Evolutionary conservation across 169 alveolate genomes (phyloP).

Genomic region (Cryptosporidium muris): DNA sequence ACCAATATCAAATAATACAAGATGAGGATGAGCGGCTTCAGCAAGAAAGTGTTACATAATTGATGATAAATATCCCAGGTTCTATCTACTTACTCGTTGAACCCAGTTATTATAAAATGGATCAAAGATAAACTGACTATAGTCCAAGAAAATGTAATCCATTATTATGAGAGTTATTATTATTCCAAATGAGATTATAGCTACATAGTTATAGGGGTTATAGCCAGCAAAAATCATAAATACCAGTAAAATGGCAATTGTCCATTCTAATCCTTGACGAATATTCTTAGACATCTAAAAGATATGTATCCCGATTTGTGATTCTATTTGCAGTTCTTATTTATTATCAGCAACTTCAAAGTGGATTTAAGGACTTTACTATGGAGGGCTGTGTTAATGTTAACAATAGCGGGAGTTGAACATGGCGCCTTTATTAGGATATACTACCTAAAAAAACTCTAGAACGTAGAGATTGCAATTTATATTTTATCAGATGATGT

Average conservation of each 20-base stretch:
- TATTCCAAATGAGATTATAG: slow-evolving; percentile 42
- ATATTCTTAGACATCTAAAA: slow-evolving; percentile 45
- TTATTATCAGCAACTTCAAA: too few species aligned
- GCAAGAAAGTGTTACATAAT: background rate
- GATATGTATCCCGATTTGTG: too few species aligned
- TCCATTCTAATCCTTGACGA: slow-evolving; percentile 69
- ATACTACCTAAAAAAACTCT: too few species aligned
- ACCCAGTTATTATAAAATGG: slow-evolving; percentile 68
- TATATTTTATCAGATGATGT: too few species aligned
- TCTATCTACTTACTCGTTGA: slow-evolving; percentile 15
- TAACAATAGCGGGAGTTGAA: too few species aligned
- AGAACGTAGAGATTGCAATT: too few species aligned
- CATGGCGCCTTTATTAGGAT: too few species aligned
- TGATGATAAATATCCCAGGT: too few species aligned
- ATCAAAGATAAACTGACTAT: slow-evolving; percentile 55
- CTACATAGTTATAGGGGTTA: slow-evolving; percentile 36
- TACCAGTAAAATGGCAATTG: slow-evolving; percentile 11
- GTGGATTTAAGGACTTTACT: too few species aligned
- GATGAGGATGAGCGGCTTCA: slow-evolving; percentile 2
- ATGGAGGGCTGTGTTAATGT: too few species aligned
- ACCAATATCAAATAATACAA: slow-evolving; percentile 61
- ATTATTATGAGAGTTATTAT: slow-evolving; percentile 25
- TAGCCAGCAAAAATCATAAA: slow-evolving; percentile 39
- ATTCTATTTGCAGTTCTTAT: too few species aligned
- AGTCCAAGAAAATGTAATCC: slow-evolving; percentile 37